phyloP scores from a whole-genome alignment of 1,284 basidiomycete species.

The Macrocybe sp. region DNA sequence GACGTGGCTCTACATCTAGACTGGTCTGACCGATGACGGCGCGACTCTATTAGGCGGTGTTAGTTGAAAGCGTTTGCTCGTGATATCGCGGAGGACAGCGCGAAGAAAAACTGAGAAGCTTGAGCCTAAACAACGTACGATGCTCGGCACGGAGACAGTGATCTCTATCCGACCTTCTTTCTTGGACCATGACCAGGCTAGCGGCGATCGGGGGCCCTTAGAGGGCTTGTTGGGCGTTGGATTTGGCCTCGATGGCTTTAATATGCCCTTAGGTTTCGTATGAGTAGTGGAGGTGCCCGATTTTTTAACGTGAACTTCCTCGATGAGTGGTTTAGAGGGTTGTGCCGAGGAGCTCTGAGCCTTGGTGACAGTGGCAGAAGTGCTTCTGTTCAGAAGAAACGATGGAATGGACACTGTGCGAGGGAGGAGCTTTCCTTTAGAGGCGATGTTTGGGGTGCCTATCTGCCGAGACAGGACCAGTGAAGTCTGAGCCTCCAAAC shows the following conservation, averaged over 20 bases:
- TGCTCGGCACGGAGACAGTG: slow-evolving; percentile 43
- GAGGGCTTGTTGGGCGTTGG: slow-evolving; percentile 4
- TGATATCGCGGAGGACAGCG: slow-evolving; percentile 1
- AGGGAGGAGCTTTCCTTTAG: slow-evolving; percentile 59
- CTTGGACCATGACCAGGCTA: slow-evolving; percentile 46
- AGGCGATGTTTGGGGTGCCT: slow-evolving; percentile 62
- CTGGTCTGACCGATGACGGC: slow-evolving; percentile 37
- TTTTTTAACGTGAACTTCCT: slow-evolving; percentile 10
- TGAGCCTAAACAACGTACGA: slow-evolving; percentile 31
- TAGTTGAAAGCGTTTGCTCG: not conserved
- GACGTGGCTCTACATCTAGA: slow-evolving; percentile 56
- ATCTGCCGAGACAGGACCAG: slow-evolving; percentile 59
- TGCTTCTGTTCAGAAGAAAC: slow-evolving; percentile 28
- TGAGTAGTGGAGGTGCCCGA: not conserved
- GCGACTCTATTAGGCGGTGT: slow-evolving; percentile 33
- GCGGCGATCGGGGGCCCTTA: slow-evolving; percentile 2
- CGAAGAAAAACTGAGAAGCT: slow-evolving; percentile 3
- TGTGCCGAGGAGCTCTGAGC: not conserved
- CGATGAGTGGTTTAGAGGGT: slow-evolving; percentile 11
- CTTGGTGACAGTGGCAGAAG: not conserved
- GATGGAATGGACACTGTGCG: slow-evolving; percentile 51
- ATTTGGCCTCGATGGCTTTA: slow-evolving; percentile 8
- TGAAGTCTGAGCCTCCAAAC: slow-evolving; percentile 54
- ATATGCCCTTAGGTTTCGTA: slow-evolving; percentile 16
- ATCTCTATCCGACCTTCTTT: slow-evolving; percentile 37